phyloP scores from a whole-genome alignment of 2,329 filamentous ascomycete species.

The Fusarium zealandicum region DNA sequence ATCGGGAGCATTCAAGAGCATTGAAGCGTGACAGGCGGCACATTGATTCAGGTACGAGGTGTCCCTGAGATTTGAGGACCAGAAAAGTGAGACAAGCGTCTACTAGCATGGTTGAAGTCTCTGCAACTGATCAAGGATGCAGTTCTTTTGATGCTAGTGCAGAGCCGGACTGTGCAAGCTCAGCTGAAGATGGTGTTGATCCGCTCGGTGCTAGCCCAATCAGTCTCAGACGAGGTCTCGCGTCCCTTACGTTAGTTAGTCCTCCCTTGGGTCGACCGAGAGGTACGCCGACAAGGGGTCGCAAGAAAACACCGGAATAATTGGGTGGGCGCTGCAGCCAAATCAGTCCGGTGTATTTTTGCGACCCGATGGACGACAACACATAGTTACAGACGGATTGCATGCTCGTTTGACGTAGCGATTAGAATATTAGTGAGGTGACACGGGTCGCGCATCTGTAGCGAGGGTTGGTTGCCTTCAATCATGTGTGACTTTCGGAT shows the following conservation, averaged over 20 bases:
- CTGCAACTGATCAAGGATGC: not conserved
- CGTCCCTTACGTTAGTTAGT: too few species aligned
- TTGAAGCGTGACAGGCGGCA: not conserved
- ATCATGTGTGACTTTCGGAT: not conserved
- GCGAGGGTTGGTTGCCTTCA: constrained; percentile 1
- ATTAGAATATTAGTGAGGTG: not conserved
- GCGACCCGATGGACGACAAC: too few species aligned
- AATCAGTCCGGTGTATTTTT: too few species aligned
- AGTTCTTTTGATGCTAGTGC: constrained; percentile 9
- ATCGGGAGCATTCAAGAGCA: too few species aligned
- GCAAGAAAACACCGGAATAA: too few species aligned
- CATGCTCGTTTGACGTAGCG: too few species aligned
- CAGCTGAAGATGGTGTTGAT: constrained; percentile 30
- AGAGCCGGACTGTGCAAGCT: constrained; percentile 9
- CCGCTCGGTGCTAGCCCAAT: constrained; percentile 1
- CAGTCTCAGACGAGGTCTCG: not conserved
- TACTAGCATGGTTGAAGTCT: not conserved
- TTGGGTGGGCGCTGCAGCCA: too few species aligned
- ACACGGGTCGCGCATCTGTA: constrained; percentile 2
- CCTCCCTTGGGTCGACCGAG: too few species aligned
- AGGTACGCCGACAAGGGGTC: too few species aligned
- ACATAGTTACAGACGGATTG: too few species aligned
- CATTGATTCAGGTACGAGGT: not conserved
- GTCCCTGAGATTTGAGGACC: not conserved
- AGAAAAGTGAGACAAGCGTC: constrained; percentile 11